Evolutionary conservation across 2,329 filamentous ascomycete genomes (phyloP), one percentile per base, ranked within the genome.

Genomic region (Colletotrichum lupini): DNA sequence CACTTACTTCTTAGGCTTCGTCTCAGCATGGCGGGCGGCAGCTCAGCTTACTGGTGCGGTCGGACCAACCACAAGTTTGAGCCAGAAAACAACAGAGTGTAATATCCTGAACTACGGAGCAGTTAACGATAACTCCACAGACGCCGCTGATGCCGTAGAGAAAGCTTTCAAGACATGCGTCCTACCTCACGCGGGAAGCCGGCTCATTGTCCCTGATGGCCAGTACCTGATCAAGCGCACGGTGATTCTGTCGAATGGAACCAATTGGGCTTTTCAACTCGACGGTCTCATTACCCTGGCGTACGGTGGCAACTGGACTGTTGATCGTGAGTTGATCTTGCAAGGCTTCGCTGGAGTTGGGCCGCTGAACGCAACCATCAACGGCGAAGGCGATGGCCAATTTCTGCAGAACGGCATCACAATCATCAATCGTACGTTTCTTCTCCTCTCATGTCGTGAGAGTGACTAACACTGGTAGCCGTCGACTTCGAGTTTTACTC

Each of bases 301-400:
- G 19, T 49, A 49, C 1, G 42, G 42, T 4, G 42, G 42, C 19
- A 49, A 49, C 42, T 46, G 22, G 35, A 62, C 5, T 37, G 37
- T 30, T 56, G 42, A 49, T 24, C 58, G 30, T 60, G 58, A 60
- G 58, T 60, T 60, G 30, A 60, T 60, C 30, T 37, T 60, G 16
- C 58, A 60, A 37, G 58, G 58, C 2, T 60, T 60, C 58, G 58
- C 58, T 35, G 58, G 58, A 19, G 12, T 60, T 37, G 58, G 16
- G 30, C 58, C 30, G 58, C 58, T 60, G 58, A 60, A 60, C 58
- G 58, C 58, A 11, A 60, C 58, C 30, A 60, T 60, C 58, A 60
- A 37, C 12, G 58, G 30, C 58, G 58, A 60, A 60, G 58, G 58
- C n/a, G 58, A 60, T 22, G 58, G 58, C 12, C 58, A 35, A n/a